Percentiles rank a stretch among this genome's conserved stretches.
Evolutionary conservation across 805 yeast genomes (phyloP).

Genomic region (Torulaspora quercuum): DNA sequence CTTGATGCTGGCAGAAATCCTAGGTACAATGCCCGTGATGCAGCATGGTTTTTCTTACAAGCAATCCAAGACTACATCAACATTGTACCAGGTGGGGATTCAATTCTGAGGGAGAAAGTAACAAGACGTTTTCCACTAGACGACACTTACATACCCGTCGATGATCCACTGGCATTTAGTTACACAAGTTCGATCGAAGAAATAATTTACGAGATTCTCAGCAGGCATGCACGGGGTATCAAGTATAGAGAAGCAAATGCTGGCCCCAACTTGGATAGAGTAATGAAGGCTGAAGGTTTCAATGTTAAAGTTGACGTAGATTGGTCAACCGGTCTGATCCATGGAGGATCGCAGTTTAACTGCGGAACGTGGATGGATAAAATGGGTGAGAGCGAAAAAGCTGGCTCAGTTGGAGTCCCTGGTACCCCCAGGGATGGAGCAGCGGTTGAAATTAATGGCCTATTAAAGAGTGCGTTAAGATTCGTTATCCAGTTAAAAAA

Average conservation of each 20-base stretch:
- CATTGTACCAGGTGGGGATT: conserved; percentile 63
- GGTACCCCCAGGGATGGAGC: conserved; percentile 99
- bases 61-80: conserved; percentile 78
- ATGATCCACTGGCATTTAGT: conserved; percentile 72
- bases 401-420: conserved; percentile 86
- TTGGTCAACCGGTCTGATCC: conserved; percentile 83
- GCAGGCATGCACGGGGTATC: conserved; percentile 88
- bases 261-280: conserved; percentile 81
- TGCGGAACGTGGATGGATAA: conserved; percentile 99
- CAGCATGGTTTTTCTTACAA: conserved; percentile 92
- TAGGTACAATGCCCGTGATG: conserved; percentile 93
- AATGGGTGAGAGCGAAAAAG: conserved; percentile 90
- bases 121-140: conserved; percentile 85
- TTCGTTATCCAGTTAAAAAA: conserved; percentile 63
- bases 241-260: conserved; percentile 93
- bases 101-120: conserved; percentile 66
- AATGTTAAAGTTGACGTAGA: conserved; percentile 77
- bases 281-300: conserved; percentile 91
- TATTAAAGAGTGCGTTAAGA: conserved; percentile 77
- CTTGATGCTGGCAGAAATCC: conserved; percentile 93
- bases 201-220: conserved; percentile 72
- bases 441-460: conserved; percentile 86
- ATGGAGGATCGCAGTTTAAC: conserved; percentile 88
- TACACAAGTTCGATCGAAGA: conserved; percentile 70
- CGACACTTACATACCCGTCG: conserved; percentile 67